Conservation (phyloP, 2,329 filamentous ascomycete genomes). For the Pezicula rhizophila region DNA sequence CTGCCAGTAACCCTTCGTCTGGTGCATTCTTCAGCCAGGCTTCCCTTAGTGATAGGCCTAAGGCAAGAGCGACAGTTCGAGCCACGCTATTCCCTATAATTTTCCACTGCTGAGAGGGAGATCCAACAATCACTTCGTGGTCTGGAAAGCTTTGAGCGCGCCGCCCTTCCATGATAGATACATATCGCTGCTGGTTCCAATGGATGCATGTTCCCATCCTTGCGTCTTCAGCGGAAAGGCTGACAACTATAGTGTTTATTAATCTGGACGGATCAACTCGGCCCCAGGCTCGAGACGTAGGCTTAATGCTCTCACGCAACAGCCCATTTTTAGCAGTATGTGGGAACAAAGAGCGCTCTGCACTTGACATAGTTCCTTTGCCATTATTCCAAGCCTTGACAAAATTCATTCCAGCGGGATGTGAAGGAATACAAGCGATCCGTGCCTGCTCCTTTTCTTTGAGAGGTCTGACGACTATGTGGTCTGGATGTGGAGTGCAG, state of each 20-base stretch:
- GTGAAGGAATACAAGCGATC: conserved; percentile 52
- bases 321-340: conserved; percentile 14
- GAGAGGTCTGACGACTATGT: conserved; percentile 38
- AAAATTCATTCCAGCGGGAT: conserved; percentile 50
- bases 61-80: conserved; percentile 56
- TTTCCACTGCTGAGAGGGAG: conserved; percentile 47
- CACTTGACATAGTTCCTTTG: conserved; percentile 29
- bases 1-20: not conserved
- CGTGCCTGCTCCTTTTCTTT: conserved; percentile 23
- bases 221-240: conserved; percentile 42
- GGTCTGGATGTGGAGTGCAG: conserved; percentile 63
- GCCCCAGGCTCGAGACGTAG: conserved; percentile 35
- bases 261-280: conserved; percentile 46
- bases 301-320: conserved; percentile 10
- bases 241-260: conserved; percentile 59
- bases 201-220: conserved; percentile 53
- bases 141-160: conserved; percentile 67
- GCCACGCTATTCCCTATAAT: conserved; percentile 76
- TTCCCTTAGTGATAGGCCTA: conserved; percentile 59
- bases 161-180: conserved; percentile 61
- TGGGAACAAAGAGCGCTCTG: conserved; percentile 37
- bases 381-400: conserved; percentile 37
- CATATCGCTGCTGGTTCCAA: conserved; percentile 55
- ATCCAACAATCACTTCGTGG: conserved; percentile 62
- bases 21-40: conserved; percentile 37